phyloP scores from a whole-genome alignment of 257 asterid species.

The Salvia hispanica region DNA sequence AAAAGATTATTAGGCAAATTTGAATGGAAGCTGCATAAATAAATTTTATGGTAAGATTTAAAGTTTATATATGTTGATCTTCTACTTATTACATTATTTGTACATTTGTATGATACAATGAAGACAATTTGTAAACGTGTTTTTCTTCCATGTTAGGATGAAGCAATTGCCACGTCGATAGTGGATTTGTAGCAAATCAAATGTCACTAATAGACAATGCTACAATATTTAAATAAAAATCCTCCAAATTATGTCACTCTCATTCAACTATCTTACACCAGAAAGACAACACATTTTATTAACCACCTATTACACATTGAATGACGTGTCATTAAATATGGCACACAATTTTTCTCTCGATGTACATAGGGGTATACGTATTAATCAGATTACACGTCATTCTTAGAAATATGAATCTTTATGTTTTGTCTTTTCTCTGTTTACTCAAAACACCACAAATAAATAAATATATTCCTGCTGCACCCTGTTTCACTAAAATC shows the following conservation, averaged over 20 bases:
- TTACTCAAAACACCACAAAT: neutral
- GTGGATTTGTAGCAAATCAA: constrained; percentile 20
- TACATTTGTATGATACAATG: neutral
- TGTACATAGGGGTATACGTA: neutral
- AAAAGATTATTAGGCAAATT: too few relatives aligned
- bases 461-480: neutral
- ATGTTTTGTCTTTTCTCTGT: neutral
- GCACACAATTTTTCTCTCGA: constrained; percentile 19
- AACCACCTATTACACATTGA: constrained; percentile 23
- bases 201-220: constrained; percentile 12
- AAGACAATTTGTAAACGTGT: neutral
- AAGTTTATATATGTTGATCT: too few relatives aligned
- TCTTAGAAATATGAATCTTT: neutral
- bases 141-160: constrained; percentile 15
- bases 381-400: constrained; percentile 17
- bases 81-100: too few relatives aligned
- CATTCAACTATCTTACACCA: constrained; percentile 10
- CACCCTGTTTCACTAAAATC: neutral
- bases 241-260: constrained; percentile 27
- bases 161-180: constrained; percentile 26
- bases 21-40: too few relatives aligned
- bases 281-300: constrained; percentile 26
- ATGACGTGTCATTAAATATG: constrained; percentile 35
- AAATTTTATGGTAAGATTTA: too few relatives aligned
- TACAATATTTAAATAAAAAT: neutral